Percentiles rank a stretch among this genome's conserved stretches.
phyloP scores from a whole-genome alignment of 441 rosid species.

The Aleurites moluccanus region DNA sequence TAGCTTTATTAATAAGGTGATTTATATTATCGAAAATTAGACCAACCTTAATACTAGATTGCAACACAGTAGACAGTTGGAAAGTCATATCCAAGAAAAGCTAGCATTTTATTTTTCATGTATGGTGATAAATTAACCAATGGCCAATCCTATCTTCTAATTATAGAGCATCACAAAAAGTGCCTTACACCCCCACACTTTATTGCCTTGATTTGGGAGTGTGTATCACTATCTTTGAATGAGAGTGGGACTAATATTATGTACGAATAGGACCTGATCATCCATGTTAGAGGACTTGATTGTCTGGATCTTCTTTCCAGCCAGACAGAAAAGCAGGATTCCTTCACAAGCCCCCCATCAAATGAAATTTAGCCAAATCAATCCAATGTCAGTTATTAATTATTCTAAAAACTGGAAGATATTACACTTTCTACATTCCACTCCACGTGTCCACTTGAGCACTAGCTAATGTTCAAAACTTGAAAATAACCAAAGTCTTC shows the following conservation, averaged over 20 bases:
- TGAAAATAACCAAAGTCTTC: not conserved
- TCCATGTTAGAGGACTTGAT: rapidly evolving
- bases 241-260: not conserved
- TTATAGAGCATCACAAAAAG: no score
- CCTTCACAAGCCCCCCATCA: not conserved
- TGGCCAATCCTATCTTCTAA: no score
- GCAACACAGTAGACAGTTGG: no score
- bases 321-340: constrained; percentile 25
- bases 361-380: constrained; percentile 7
- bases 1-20: not conserved
- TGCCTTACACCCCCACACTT: not conserved
- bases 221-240: not conserved
- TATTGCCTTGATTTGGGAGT: not conserved
- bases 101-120: no score
- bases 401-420: not conserved
- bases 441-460: not conserved
- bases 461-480: not conserved
- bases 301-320: constrained; percentile 15
- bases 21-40: not conserved
- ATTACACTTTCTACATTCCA: no score
- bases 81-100: no score
- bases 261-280: not conserved
- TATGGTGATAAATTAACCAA: no score
- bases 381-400: not conserved
- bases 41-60: not conserved